Evolutionary conservation across 305 asterid species (phyloP).

Genomic region (Fraxinus nigra): DNA sequence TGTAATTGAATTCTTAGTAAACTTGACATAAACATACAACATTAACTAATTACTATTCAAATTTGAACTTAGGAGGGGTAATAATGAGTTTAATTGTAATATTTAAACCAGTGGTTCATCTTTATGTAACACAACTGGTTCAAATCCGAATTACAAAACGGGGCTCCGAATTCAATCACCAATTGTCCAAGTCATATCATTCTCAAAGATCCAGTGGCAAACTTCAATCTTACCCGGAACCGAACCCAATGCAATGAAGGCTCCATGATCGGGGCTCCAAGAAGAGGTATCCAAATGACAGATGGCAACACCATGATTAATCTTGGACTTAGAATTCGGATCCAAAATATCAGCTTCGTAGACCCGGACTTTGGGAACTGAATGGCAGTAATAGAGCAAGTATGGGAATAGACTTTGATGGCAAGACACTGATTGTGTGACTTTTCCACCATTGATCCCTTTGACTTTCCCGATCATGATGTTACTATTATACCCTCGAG

Average conservation of each 20-base stretch:
- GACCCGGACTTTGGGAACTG: constrained; percentile 85
- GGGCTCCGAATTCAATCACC: constrained; percentile 37
- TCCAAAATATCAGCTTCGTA: constrained; percentile 76
- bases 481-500: constrained; percentile 38
- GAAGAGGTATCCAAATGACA: constrained; percentile 76
- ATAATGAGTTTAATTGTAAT: constrained; percentile 30
- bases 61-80: constrained; percentile 1
- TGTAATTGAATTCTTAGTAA: not conserved
- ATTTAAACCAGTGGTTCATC: constrained; percentile 49
- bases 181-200: constrained; percentile 73
- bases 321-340: constrained; percentile 39
- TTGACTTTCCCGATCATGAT: constrained; percentile 54
- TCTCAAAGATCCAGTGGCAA: constrained; percentile 89
- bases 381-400: constrained; percentile 78
- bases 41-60: constrained; percentile 18
- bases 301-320: constrained; percentile 73
- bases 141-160: constrained; percentile 18
- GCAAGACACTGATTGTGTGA: constrained; percentile 76
- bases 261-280: constrained; percentile 81
- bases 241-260: constrained; percentile 37
- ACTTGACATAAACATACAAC: not conserved
- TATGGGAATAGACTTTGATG: constrained; percentile 82
- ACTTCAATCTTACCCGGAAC: constrained; percentile 79
- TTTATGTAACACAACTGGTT: constrained; percentile 46
- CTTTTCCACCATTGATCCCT: constrained; percentile 60